Evolutionary conservation across 768 basidiomycete species (phyloP), one percentile per base, ranked within the genome.

Genomic region (Phaeotremella skinneri): DNA sequence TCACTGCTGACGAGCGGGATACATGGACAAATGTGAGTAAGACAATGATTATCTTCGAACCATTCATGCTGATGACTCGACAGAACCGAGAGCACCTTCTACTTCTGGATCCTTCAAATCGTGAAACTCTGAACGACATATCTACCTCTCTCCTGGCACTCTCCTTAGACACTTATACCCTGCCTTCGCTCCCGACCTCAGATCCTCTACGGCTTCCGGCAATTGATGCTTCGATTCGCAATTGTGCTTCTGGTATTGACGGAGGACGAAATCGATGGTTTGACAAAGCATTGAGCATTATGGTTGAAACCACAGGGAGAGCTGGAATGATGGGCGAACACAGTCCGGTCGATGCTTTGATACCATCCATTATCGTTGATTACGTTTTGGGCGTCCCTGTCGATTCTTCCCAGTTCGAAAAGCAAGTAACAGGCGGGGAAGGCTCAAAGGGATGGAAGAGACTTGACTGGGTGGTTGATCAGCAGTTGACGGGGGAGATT

Each of bases 261-360:
- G 85, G 83, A 58, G 83, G 85, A 4, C 80, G 82, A 42, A 96
- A 96, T 68, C 81, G 94, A 31, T 96, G 90, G 83, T 89, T 85
- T 74, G 93, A 98, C 79, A 98, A 96, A 77, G 82, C 87, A 1
- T 83, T 88, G 37, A 86, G 86, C 3, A 78, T 96, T 54, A 83
- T 90, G 49, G 85, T 97, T 34, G 93, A 98, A 73, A 83, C 86
- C 0, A 88, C 87, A 54, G 86, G 87, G 1, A 85, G 89, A 34
- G 89, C 90, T 4, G 89, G 91, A 37, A 87, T 88, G 41, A 84
- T 85, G 68, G 93, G 93, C 3, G 93, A 97, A 78, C 92, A 94
- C 74, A 88, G 90, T 0, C 87, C 89, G 0, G 87, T 87, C 58
- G 93, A 96, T 62, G 94, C 92, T 0, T 80, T 97, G 14, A 85